Conservation (phyloP, 306 rosid genomes). For the Rosa chinensis region DNA sequence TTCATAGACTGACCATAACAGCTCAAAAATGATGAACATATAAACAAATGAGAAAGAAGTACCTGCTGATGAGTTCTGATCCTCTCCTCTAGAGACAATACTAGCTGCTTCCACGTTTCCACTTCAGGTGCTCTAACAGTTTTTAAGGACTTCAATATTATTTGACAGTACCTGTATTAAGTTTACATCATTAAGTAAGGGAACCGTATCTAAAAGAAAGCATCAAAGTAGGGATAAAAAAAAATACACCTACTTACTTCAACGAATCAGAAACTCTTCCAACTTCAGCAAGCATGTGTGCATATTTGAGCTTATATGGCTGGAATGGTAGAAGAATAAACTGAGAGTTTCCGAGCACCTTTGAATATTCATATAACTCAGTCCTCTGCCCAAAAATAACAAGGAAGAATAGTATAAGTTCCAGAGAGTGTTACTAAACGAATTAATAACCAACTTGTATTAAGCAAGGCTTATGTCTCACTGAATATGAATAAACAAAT, state of each 20-base stretch:
- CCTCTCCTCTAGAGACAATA: slow-evolving; percentile 86
- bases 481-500: not conserved
- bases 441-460: not conserved
- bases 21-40: slow-evolving; percentile 13
- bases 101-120: slow-evolving; percentile 81
- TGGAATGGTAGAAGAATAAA: slow-evolving; percentile 78
- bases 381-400: slow-evolving; percentile 72
- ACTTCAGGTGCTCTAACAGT: slow-evolving; percentile 86
- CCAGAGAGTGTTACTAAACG: slow-evolving; percentile 3
- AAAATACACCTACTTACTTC: slow-evolving; percentile 60
- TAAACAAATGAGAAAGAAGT: slow-evolving; percentile 13
- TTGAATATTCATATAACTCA: slow-evolving; percentile 85
- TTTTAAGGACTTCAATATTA: slow-evolving; percentile 71
- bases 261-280: slow-evolving; percentile 88
- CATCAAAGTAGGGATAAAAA: slow-evolving; percentile 15
- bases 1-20: slow-evolving; percentile 13
- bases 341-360: slow-evolving; percentile 94
- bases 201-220: slow-evolving; percentile 10
- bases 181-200: slow-evolving; percentile 16
- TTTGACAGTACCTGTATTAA: slow-evolving; percentile 77
- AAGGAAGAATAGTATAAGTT: slow-evolving; percentile 23
- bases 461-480: not conserved
- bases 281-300: slow-evolving; percentile 91
- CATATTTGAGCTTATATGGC: slow-evolving; percentile 91
- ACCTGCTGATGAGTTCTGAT: slow-evolving; percentile 90